Evolutionary conservation across 1,284 basidiomycete genomes (phyloP), one percentile per base, ranked within the genome.

Genomic region (Cryptococcus hybrid): DNA sequence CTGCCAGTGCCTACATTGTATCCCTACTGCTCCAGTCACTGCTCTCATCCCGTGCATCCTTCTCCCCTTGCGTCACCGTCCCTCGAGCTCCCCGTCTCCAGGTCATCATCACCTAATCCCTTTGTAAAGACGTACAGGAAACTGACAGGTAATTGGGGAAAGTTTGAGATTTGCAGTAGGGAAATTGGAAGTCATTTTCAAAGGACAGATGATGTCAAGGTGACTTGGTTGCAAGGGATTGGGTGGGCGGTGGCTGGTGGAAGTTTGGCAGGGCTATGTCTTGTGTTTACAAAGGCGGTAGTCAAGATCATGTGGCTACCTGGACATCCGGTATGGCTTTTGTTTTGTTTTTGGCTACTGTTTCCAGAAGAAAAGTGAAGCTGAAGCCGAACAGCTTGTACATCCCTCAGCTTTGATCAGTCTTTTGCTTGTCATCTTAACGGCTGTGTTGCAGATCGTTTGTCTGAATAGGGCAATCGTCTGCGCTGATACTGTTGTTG

Each of bases 201-300:
- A 18, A 81, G 86, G 4, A 87, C 89, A 61, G 86, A 88, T 63
- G 92, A 96, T 68, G 87, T 84, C 64, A 85, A 87, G 47, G 80
- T 96, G 48, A 86, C 86, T 3, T 95, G 91, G 88, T 86, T 89
- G 12, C 82, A 93, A 48, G 93, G 92, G 5, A 89, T 96, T 51
- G 88, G 87, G 0, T 97, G 92, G 92, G 88, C 90, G 1, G 91
- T 90, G 57, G 86, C 86, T 54, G 92, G 92, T 37, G 93, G 93
- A 6, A 86, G 89, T 38, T 80, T 97, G 37, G 91, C 91, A 1
- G 93, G 93, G 2, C 86, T 87, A 44, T 88, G 86, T 76, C 81
- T 97, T 51, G 90, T 97, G 2, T 94, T 96, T 70, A 92, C 93
- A 1, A 95, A 95, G 75, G 89, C 88, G 38, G 84, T 84, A 5